Evolutionary conservation across 2,329 filamentous ascomycete species (phyloP).

Genomic region (Falciphora oryzae): DNA sequence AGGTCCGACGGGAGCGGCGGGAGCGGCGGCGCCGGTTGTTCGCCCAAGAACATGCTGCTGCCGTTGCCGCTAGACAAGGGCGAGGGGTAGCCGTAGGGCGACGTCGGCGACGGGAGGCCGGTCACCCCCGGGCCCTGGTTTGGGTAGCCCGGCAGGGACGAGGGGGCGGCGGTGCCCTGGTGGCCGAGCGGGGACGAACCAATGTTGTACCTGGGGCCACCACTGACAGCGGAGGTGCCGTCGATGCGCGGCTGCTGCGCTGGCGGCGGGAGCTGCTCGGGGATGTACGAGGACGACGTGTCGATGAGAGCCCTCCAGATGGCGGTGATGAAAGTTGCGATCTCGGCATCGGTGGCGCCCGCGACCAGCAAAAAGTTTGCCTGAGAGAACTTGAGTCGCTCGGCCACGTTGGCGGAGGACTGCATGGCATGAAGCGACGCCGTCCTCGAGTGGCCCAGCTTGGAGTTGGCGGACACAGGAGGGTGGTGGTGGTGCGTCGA

Average conservation of each 20-base stretch:
- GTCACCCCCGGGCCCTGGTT: no score
- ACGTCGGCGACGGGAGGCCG: no score
- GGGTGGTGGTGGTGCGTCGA: neutral
- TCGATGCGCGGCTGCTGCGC: constrained; percentile 14
- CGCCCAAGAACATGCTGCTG: constrained; percentile 5
- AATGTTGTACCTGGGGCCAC: neutral
- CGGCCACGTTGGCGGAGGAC: constrained; percentile 17
- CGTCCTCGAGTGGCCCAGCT: neutral
- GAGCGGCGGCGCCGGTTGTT: neutral
- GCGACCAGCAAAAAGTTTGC: constrained; percentile 54
- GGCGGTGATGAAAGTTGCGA: constrained; percentile 45
- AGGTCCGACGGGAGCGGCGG: neutral
- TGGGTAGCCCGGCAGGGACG: no score
- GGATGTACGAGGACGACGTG: constrained; percentile 40
- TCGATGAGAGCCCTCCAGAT: constrained; percentile 44
- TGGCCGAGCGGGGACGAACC: neutral
- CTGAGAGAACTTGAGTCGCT: constrained; percentile 35
- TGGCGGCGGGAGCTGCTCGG: constrained; percentile 25
- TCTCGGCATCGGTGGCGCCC: constrained; percentile 47
- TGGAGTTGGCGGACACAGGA: neutral
- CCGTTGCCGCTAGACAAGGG: neutral
- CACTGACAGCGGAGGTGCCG: neutral
- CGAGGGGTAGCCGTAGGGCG: neutral
- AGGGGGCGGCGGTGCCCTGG: constrained; percentile 1
- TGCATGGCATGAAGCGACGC: neutral